A percentile compares a stretch with the other conserved stretches of the same genome.
Conservation (phyloP, 1,139 yeast species). For the Yarrowia galli region DNA sequence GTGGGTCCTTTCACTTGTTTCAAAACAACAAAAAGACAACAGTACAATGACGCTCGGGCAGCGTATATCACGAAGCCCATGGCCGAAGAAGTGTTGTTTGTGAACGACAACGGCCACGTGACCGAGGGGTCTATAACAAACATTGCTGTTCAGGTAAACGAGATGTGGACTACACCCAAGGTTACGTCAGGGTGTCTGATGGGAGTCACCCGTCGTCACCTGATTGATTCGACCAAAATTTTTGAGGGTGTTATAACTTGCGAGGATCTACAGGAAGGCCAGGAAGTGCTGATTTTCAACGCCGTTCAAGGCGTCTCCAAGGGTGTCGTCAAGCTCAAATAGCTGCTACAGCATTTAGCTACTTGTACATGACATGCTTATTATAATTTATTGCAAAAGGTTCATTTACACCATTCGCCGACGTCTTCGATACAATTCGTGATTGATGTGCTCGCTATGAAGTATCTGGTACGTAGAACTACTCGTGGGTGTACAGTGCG, state of each 20-base stretch:
- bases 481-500: too few relatives aligned
- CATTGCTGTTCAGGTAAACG: constrained; percentile 66
- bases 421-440: too few relatives aligned
- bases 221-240: constrained; percentile 63
- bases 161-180: constrained; percentile 80
- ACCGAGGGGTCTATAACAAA: constrained; percentile 90
- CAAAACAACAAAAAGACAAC: constrained; percentile 78
- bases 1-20: constrained; percentile 63
- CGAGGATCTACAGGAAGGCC: constrained; percentile 63
- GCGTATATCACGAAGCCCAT: constrained; percentile 54
- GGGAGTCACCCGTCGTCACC: constrained; percentile 77
- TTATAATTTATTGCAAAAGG: too few relatives aligned
- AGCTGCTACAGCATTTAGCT: not conserved
- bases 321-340: constrained; percentile 20
- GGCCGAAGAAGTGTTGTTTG: constrained; percentile 71
- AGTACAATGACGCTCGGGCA: constrained; percentile 67
- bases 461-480: too few relatives aligned
- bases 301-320: constrained; percentile 56
- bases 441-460: too few relatives aligned
- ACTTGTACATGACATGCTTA: too few relatives aligned
- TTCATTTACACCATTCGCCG: too few relatives aligned
- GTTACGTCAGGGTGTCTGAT: constrained; percentile 81
- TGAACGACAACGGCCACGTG: constrained; percentile 64
- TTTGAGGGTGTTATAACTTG: constrained; percentile 61
- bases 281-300: constrained; percentile 73